Evolutionary conservation across 495 filamentous ascomycete genomes (phyloP).

Genomic region (Trichodelitschia bisporula): DNA sequence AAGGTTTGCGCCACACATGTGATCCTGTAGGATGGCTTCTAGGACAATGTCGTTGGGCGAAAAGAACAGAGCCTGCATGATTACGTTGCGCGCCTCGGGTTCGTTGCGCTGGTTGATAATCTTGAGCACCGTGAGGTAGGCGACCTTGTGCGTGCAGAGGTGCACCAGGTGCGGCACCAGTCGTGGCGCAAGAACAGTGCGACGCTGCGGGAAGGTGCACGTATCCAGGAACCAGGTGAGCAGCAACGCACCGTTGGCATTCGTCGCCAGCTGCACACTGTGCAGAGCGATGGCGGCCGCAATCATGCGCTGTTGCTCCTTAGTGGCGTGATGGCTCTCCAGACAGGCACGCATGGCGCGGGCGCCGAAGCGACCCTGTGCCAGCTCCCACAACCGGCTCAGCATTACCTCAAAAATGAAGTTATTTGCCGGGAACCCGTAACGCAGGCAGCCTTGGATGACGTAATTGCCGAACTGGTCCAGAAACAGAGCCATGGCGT

Average conservation of each 20-base stretch:
- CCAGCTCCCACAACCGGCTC: constrained; percentile 78
- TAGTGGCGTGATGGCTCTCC: constrained; percentile 85
- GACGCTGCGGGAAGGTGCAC: constrained; percentile 79
- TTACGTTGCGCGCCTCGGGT: constrained; percentile 73
- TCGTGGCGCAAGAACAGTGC: constrained; percentile 75
- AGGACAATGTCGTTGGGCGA: constrained; percentile 66
- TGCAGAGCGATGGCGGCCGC: constrained; percentile 87
- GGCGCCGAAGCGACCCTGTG: constrained; percentile 83
- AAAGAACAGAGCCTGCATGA: constrained; percentile 87
- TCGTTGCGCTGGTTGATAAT: constrained; percentile 97
- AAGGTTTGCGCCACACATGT: constrained; percentile 75
- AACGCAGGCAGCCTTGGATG: constrained; percentile 82
- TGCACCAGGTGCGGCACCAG: constrained; percentile 92
- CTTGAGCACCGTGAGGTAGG: constrained; percentile 90
- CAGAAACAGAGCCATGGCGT: constrained; percentile 72
- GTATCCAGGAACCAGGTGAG: constrained; percentile 98
- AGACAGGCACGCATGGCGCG: constrained; percentile 91
- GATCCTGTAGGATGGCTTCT: constrained; percentile 77
- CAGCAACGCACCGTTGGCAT: constrained; percentile 80
- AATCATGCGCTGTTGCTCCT: constrained; percentile 86
- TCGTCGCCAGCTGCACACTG: constrained; percentile 89
- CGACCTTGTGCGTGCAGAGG: constrained; percentile 95
- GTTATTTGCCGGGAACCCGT: constrained; percentile 67
- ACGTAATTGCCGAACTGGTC: constrained; percentile 99
- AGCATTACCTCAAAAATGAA: constrained; percentile 98